Conservation (phyloP, 805 yeast genomes). For the Candida hungchunana region DNA sequence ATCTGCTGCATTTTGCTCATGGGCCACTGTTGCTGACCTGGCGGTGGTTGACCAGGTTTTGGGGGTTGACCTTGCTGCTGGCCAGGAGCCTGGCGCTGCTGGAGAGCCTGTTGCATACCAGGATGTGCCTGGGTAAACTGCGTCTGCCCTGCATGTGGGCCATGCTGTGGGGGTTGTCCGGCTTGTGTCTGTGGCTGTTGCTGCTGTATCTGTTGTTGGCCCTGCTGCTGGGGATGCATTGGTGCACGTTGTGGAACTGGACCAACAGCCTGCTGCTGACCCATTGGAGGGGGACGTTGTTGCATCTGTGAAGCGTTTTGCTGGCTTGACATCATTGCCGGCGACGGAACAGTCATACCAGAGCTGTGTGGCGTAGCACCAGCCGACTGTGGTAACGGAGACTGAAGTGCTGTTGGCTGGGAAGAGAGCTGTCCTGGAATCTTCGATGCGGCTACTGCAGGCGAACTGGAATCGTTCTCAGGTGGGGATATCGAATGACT, state of each 20-base stretch:
- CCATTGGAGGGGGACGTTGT: conserved; percentile 10
- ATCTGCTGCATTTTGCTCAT: conserved; percentile 20
- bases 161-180: conserved; percentile 13
- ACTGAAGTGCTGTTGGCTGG: conserved; percentile 17
- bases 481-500: conserved; percentile 7
- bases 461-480: conserved; percentile 5
- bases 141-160: conserved; percentile 1
- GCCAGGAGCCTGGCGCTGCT: conserved; percentile 2
- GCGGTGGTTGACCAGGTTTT: conserved; percentile 1
- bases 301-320: conserved; percentile 1
- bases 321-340: conserved; percentile 12
- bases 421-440: background rate
- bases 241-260: conserved; percentile 4
- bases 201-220: conserved; percentile 9
- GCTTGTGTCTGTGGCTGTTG: conserved; percentile 8
- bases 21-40: conserved; percentile 17
- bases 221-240: conserved; percentile 6
- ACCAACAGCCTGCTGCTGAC: conserved; percentile 9
- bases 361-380: conserved; percentile 15
- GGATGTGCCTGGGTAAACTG: conserved; percentile 1
- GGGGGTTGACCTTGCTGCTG: conserved; percentile 6
- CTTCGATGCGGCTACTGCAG: conserved; percentile 1
- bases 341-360: conserved; percentile 17
- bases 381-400: conserved; percentile 21
- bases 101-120: background rate